Base-by-base conservation (phyloP, 2,329 filamentous ascomycete genomes). In the Paramyrothecium sp. region DNA sequence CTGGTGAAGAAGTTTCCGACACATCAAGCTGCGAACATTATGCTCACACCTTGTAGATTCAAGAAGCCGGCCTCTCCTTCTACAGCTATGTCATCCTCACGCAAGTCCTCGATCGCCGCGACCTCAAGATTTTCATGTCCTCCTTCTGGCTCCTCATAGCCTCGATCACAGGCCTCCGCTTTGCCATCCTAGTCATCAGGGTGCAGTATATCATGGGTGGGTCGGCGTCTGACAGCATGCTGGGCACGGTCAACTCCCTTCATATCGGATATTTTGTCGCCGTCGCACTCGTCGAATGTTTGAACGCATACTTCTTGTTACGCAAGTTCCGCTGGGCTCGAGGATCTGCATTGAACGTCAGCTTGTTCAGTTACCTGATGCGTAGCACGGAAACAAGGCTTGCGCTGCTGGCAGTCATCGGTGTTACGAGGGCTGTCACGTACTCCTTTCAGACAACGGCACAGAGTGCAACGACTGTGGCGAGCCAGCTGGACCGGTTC, bases 131-230 rank as follows among this genome's bases (percentile, higher is more conserved):
- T 3, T 85, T 84, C 58, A 75, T 79, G 47, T 67, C 68, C 3
- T 75, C 87, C 4, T 82, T 87, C 61, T 87, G 84, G 60, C 79
- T 78, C 3, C 83, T 88, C 59, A 71, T 88, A 38, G 71, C 78
- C 1, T 71, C 83, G 8, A 82, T 86, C 41, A 66, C 71, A 2
- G 69, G 78, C 0, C 77, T 86, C 46, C 79, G 84, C 51, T 64
- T 78, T 8, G 60, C 65, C 16, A 77, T 78, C 44, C 64, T 71
- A 11, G 61, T 67, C 5, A 62, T 66, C 1, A 64, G 76, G 23
- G 64, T 69, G 2, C 61, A 60, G 8, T 67, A 66, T 34, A 70
- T 76, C 10, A 16, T 73, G 2, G 59, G 61, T 5, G 63, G 58
- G 2, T 59, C 61, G 5, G 53, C 61, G 2, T 56, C 54, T 1